Percentiles rank a stretch among this genome's conserved stretches.
These are phyloP conservation scores for Ogataea wickerhamii DNA, from an alignment of 805 yeast species.

Conservation along the genomic window DNA sequence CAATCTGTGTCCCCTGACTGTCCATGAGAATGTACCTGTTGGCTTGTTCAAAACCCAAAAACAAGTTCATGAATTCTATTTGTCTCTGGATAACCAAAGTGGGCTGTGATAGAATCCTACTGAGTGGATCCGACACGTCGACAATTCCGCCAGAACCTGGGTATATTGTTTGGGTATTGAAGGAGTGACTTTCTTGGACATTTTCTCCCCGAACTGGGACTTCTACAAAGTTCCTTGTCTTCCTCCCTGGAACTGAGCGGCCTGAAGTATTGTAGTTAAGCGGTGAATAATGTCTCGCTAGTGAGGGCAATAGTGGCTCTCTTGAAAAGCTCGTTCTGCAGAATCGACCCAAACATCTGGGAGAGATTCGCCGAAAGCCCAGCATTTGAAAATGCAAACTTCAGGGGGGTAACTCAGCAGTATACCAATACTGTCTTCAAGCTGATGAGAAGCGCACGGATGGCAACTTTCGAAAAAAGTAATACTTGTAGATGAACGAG, in stretches of 20 bases:
- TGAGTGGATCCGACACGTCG: constrained; percentile 55
- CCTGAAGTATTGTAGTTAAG: constrained; percentile 13
- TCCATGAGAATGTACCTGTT: constrained; percentile 74
- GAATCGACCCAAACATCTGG: background rate
- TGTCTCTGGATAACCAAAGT: constrained; percentile 84
- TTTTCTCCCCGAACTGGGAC: background rate
- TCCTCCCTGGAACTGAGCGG: constrained; percentile 3
- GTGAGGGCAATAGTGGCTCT: too few relatives aligned
- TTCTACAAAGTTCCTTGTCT: background rate
- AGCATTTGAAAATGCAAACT: too few relatives aligned
- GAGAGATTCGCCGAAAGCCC: background rate
- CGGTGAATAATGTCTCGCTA: constrained; percentile 17
- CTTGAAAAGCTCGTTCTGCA: too few relatives aligned
- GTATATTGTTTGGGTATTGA: constrained; percentile 30
- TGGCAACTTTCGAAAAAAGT: too few relatives aligned
- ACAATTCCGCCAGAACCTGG: constrained; percentile 43
- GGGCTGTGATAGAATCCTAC: constrained; percentile 68
- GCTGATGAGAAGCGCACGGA: too few relatives aligned
- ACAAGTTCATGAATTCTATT: constrained; percentile 81
- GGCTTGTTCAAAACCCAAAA: constrained; percentile 89
- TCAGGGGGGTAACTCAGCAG: too few relatives aligned
- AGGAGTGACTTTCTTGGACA: constrained; percentile 3
- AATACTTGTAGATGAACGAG: too few relatives aligned
- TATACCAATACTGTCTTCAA: too few relatives aligned
- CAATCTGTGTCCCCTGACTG: constrained; percentile 68